phyloP scores from a whole-genome alignment of 495 filamentous ascomycete genomes.

The Corynascus novoguineensis region DNA sequence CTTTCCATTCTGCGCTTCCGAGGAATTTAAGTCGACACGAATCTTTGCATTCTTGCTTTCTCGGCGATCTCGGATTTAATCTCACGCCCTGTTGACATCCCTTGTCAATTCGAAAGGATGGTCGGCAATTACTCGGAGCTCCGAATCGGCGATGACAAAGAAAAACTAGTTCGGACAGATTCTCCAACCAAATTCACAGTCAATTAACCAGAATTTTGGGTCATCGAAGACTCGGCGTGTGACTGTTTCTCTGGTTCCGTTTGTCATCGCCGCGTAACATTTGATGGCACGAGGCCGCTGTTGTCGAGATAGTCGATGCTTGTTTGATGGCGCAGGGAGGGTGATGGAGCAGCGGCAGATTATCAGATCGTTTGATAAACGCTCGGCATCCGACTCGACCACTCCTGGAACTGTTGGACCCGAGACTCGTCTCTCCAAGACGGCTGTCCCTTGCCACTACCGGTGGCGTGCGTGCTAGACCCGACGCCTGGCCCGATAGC shows the following conservation, averaged over 20 bases:
- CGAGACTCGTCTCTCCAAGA: neutral
- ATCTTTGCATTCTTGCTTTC: neutral
- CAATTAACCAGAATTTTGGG: neutral
- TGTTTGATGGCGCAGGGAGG: neutral
- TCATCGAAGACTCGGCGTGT: neutral
- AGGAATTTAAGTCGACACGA: neutral
- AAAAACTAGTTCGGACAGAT: neutral
- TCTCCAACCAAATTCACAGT: too few species aligned
- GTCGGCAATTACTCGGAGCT: constrained; percentile 15
- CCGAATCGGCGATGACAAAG: neutral
- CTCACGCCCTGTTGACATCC: neutral
- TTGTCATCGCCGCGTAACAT: neutral
- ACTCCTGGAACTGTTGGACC: neutral
- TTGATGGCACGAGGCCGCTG: neutral
- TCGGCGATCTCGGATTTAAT: constrained; percentile 13
- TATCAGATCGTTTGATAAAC: constrained; percentile 31
- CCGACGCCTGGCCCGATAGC: constrained; percentile 14
- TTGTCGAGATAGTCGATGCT: neutral
- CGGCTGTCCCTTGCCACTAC: constrained; percentile 4
- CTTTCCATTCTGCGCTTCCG: neutral
- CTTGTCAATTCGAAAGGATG: neutral
- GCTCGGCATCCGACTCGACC: neutral
- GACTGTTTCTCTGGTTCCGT: neutral
- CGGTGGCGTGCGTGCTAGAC: constrained; percentile 3
- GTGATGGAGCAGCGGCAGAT: neutral